Evolutionary conservation across 257 asterid species (phyloP).

Genomic region (Capsicum baccatum): DNA sequence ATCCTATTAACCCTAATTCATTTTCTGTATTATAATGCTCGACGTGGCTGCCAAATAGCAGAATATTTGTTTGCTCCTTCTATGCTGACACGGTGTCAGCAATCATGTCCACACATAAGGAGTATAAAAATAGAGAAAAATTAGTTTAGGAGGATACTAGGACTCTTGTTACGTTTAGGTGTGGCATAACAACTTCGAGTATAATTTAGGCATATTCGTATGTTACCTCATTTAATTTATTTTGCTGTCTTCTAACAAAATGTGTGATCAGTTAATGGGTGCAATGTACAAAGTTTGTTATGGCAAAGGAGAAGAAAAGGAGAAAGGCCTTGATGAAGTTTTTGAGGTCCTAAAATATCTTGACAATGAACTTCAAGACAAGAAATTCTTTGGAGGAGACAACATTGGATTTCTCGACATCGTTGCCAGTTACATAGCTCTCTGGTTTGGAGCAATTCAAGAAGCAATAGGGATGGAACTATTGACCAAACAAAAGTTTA

Average conservation of each 20-base stretch:
- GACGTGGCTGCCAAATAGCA: too few relatives aligned
- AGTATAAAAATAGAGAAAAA: too few relatives aligned
- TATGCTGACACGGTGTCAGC: too few relatives aligned
- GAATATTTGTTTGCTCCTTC: too few relatives aligned
- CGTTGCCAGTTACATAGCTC: slow-evolving; percentile 22
- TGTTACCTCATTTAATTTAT: neutral
- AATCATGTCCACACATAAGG: too few relatives aligned
- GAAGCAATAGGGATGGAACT: slow-evolving; percentile 22
- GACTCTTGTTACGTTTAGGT: too few relatives aligned
- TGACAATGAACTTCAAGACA: slow-evolving; percentile 15
- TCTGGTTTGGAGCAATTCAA: slow-evolving; percentile 33
- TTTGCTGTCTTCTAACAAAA: neutral
- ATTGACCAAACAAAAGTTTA: neutral
- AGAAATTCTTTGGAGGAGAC: slow-evolving; percentile 34
- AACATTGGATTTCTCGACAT: slow-evolving; percentile 22
- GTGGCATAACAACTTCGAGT: too few relatives aligned
- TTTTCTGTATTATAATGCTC: too few relatives aligned
- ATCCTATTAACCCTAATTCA: too few relatives aligned
- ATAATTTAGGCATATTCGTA: neutral
- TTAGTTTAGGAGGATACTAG: too few relatives aligned
- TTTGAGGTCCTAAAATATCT: slow-evolving; percentile 4
- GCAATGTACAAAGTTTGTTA: slow-evolving; percentile 22
- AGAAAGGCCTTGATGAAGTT: slow-evolving; percentile 4
- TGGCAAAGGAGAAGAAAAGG: neutral
- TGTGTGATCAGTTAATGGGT: neutral